Base-by-base conservation (phyloP, 140 eudicot species). In the Oenanthe javanica region DNA sequence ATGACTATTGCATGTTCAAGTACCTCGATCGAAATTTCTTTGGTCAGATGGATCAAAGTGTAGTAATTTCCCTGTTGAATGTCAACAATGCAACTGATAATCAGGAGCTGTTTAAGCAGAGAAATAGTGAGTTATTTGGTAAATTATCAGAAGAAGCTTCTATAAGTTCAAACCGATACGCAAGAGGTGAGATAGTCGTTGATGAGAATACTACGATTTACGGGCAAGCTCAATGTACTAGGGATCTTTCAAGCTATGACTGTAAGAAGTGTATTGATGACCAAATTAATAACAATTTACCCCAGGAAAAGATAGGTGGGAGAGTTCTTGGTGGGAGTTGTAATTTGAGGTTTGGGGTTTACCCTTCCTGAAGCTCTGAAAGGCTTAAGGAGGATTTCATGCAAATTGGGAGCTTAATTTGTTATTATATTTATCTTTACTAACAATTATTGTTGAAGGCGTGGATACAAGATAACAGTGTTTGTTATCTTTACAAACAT, bases 281-380 rank as follows among this genome's bases (percentile, higher is more conserved):
- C 40, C 71, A 63, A 25, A 25, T 63, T 63, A 0, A 63, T 10
- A 23, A 5, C 40, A 25, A 63, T 63, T 25, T 23, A 23, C 40
- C 40, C 2, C 71, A 21, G 40, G 71, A 63, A 63, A 63, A 11
- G 40, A 63, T 63, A 9, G 71, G 71, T 10, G 71, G 40, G 13
- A 63, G 71, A 63, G 71, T 25, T 23, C 71, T 63, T 63, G 71
- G 71, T 13, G 71, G 71, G 16, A 63, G 71, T 63, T 63, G 71
- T 12, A 63, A 23, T 10, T 40, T 63, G 27, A 11, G 71, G 18
- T 63, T 0, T 25, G 71, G 25, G 71, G 40, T 63, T 38, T 63
- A 63, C 71, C 71, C 71, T 25, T 63, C 10, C 1, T 63, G 40
- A 63, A 63, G 71, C 71, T 63, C 6, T 23, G 12, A 23, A 23